phyloP scores from a whole-genome alignment of 129 eudicot genomes.

The Chrysanthemum makinoi region DNA sequence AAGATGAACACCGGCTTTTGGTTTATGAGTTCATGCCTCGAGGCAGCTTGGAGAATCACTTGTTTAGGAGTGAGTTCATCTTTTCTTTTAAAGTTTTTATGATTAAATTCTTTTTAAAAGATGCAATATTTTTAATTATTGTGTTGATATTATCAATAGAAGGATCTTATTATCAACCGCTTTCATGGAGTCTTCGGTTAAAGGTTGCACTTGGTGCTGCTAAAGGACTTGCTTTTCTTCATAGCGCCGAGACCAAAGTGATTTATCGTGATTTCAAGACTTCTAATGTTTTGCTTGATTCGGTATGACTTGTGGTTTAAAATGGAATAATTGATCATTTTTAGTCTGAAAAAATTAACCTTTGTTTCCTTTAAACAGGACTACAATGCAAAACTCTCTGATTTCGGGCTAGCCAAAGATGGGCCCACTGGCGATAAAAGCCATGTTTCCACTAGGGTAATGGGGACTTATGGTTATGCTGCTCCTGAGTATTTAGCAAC shows the following conservation, averaged over 20 bases:
- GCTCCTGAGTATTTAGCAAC: conserved; percentile 92
- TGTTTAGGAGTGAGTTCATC: conserved; percentile 71
- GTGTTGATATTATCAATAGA: conserved; percentile 30
- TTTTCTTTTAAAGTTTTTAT: not conserved
- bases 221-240: conserved; percentile 93
- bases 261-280: conserved; percentile 93
- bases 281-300: conserved; percentile 79
- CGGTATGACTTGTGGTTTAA: conserved; percentile 38
- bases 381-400: conserved; percentile 86
- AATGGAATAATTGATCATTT: not conserved
- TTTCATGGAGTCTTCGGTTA: conserved; percentile 85
- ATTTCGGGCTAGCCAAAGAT: conserved; percentile 90
- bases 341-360: not conserved
- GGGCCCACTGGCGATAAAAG: conserved; percentile 86
- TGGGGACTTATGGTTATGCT: conserved; percentile 95
- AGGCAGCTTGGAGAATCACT: conserved; percentile 92
- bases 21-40: conserved; percentile 97
- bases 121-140: conserved; percentile 8
- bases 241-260: conserved; percentile 66
- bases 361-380: conserved; percentile 36
- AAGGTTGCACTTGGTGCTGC: conserved; percentile 97
- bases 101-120: not conserved
- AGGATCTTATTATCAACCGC: conserved; percentile 91
- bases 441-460: conserved; percentile 82
- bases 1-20: conserved; percentile 80